These are phyloP conservation scores for Chrysanthemum seticuspe DNA, from an alignment of 129 eudicot genomes.

Conservation along the genomic window DNA sequence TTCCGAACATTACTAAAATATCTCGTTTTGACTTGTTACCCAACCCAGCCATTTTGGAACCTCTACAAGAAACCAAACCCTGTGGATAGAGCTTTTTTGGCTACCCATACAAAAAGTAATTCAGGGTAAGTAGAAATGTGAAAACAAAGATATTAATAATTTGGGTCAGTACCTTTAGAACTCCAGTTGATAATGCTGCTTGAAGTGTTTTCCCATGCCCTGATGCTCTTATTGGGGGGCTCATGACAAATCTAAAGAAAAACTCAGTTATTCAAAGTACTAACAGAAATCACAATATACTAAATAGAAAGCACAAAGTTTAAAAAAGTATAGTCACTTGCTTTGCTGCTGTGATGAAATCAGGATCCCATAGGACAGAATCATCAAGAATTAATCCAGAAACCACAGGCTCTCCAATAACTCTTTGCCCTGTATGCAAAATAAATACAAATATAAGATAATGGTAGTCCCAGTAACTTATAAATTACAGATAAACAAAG, in stretches of 20 bases:
- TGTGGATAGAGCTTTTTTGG: background rate
- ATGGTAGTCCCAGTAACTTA: conserved; percentile 13
- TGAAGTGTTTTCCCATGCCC: conserved; percentile 94
- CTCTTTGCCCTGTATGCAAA: conserved; percentile 73
- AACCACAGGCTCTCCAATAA: conserved; percentile 94
- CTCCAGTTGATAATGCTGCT: conserved; percentile 84
- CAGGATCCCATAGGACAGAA: conserved; percentile 95
- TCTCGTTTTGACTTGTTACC: background rate
- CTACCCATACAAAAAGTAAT: conserved; percentile 5
- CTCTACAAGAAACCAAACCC: background rate
- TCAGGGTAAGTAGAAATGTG: background rate
- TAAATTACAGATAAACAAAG: background rate
- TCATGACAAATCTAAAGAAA: conserved; percentile 80
- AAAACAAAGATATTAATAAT: background rate
- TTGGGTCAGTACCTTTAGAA: conserved; percentile 56
- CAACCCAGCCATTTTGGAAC: background rate
- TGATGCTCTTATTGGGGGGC: conserved; percentile 88
- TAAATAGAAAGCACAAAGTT: background rate
- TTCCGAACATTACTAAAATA: background rate
- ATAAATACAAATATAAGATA: conserved; percentile 15
- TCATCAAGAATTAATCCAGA: conserved; percentile 86
- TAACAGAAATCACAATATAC: background rate
- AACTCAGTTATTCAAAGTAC: background rate
- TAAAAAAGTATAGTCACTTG: conserved; percentile 33
- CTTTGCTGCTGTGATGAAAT: conserved; percentile 84